Evolutionary conservation across 352 stramenopile species (phyloP), one percentile per base, ranked within the genome.

Genomic region (Globisporangium irregulare): DNA sequence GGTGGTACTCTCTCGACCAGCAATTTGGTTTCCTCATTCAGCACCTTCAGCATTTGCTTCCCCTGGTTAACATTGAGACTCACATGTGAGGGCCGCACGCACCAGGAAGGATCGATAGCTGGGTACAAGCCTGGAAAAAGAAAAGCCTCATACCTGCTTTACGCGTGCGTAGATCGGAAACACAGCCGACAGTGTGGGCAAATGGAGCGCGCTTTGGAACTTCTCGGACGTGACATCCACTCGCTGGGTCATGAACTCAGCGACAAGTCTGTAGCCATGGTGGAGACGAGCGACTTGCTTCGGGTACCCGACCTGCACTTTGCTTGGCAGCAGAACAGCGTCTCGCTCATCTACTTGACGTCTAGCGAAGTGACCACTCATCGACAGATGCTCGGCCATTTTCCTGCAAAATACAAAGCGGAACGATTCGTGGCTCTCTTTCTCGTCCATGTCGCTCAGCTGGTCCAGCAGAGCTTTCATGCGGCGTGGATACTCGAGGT

Each of bases 111-210:
- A 50, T n/a, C 18, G 41, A 50, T 9, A 20, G 18, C 5, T 20
- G 38, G 41, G 41, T n/a, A 8, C 15, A 50, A 4, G 7, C 15
- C 27, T 25, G 25, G 15, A 8, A 43, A 41, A 27, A 18, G 24
- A 57, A 22, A 24, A 22, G 22, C 3, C 32, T 41, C 50, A 1
- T 74, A 90, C 83, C 73, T 86, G 73, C 50, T 87, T 79, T 4
- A 88, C 32, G 4, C 84, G 73, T 54, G 74, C 73, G 48, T 83
- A 88, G 9, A 87, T 55, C 15, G 81, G 81, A 65, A 87, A 80
- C 18, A 83, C 59, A 2, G 72, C 63, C n/a, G 80, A 71, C 8
- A 89, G 59, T 9, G 80, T 77, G 0, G 80, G 74, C 0, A 72
- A 34, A 0, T 71, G n/a, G 1, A 76, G 59, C 14, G 78, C 73